Evolutionary conservation across 2,329 filamentous ascomycete genomes (phyloP).

Genomic region (Pseudogymnoascus sp.): DNA sequence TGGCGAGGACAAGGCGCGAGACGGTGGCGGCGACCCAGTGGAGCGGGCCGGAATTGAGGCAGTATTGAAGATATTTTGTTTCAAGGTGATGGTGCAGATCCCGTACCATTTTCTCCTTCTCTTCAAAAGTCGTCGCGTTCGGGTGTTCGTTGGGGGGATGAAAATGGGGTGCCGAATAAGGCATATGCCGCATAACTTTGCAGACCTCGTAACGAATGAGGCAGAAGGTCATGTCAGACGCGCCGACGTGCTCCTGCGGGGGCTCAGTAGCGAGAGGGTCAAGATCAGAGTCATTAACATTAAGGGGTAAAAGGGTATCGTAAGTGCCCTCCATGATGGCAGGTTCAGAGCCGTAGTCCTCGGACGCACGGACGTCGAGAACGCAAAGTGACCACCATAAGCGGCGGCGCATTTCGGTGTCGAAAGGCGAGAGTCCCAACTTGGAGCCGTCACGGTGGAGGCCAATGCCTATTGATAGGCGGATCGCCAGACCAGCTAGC

Average conservation of each 20-base stretch:
- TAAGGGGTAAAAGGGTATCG: conserved; percentile 46
- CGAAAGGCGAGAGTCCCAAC: conserved; percentile 47
- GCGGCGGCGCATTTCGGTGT: conserved; percentile 50
- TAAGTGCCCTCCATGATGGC: conserved; percentile 49
- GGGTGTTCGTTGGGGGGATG: conserved; percentile 11
- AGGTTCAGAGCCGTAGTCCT: conserved; percentile 55
- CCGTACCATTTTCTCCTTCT: conserved; percentile 27
- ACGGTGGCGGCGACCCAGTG: conserved; percentile 42
- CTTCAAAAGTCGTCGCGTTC: conserved; percentile 20
- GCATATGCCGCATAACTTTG: conserved; percentile 20
- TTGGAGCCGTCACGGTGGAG: conserved; percentile 50
- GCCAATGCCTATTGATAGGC: conserved; percentile 51
- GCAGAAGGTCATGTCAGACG: conserved; percentile 33
- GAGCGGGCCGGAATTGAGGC: conserved; percentile 35
- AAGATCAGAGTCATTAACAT: conserved; percentile 42
- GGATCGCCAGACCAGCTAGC: conserved; percentile 47
- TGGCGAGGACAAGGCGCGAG: conserved; percentile 32
- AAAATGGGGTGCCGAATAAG: conserved; percentile 11
- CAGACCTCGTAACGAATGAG: conserved; percentile 31
- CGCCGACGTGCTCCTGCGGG: conserved; percentile 23
- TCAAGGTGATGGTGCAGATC: conserved; percentile 26
- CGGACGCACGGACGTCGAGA: conserved; percentile 50
- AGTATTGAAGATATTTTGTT: conserved; percentile 28
- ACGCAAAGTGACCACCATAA: conserved; percentile 54
- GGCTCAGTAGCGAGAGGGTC: conserved; percentile 27